Conservation (phyloP, 768 basidiomycete species). For the Auricularia heimuer region DNA sequence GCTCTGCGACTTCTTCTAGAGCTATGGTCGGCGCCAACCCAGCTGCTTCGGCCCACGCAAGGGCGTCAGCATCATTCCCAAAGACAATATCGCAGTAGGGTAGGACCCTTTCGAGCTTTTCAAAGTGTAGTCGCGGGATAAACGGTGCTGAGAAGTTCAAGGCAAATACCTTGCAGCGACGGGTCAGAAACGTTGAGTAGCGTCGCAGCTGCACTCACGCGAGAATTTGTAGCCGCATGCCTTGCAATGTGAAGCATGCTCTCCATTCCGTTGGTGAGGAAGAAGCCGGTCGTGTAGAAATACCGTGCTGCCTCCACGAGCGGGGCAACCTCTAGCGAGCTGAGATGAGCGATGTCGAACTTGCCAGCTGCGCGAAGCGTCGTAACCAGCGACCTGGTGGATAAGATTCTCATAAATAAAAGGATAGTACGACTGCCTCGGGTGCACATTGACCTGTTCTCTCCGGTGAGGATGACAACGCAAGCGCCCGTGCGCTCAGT, state of each 20-base stretch:
- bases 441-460: conserved; percentile 55
- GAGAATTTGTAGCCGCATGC: conserved; percentile 63
- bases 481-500: conserved; percentile 92
- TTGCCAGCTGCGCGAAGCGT: conserved; percentile 83
- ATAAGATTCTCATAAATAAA: neutral
- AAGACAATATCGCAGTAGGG: conserved; percentile 84
- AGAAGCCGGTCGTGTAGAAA: conserved; percentile 95
- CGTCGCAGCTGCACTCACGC: conserved; percentile 37
- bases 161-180: conserved; percentile 55
- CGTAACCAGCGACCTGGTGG: conserved; percentile 77
- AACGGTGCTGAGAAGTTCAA: conserved; percentile 97
- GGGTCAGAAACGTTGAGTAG: neutral
- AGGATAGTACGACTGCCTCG: neutral
- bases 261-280: conserved; percentile 88
- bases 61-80: conserved; percentile 92
- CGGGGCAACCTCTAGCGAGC: conserved; percentile 61
- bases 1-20: conserved; percentile 58
- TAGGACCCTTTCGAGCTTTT: conserved; percentile 70
- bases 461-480: conserved; percentile 89
- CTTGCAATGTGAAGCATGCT: conserved; percentile 64
- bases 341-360: conserved; percentile 74
- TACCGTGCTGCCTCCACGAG: conserved; percentile 70
- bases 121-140: conserved; percentile 86
- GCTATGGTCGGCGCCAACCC: conserved; percentile 58
- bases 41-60: conserved; percentile 67